Evolutionary conservation across 768 basidiomycete genomes (phyloP).

Genomic region (Mycena haematopus): DNA sequence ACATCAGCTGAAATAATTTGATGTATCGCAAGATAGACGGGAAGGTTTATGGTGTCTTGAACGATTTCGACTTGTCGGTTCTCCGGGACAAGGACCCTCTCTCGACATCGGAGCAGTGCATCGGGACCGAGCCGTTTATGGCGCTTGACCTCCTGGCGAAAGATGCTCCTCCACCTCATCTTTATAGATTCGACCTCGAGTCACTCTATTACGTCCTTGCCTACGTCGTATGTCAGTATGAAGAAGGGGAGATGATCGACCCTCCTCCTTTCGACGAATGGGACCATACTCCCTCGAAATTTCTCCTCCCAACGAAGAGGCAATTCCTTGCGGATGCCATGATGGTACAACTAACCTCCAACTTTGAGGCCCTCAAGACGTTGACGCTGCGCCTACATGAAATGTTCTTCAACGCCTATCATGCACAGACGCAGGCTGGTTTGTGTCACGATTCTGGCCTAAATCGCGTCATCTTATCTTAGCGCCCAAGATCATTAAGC

Average conservation of each 20-base stretch:
- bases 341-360: constrained; percentile 2
- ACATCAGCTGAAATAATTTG: constrained; percentile 35
- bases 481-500: too few species aligned
- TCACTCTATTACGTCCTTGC: background rate
- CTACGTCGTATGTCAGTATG: background rate
- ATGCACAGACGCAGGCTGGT: background rate
- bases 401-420: background rate
- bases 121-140: constrained; percentile 3
- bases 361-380: background rate
- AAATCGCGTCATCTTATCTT: too few species aligned
- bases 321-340: background rate
- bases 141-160: background rate
- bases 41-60: constrained; percentile 32
- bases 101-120: background rate
- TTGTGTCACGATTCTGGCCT: too few species aligned
- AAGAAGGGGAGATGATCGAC: background rate
- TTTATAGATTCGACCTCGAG: background rate
- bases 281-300: background rate
- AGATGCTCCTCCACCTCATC: background rate
- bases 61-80: constrained; percentile 33
- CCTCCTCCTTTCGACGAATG: background rate
- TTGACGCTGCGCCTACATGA: constrained; percentile 1
- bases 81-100: background rate
- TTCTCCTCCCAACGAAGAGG: background rate
- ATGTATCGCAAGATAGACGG: constrained; percentile 33